Percentiles rank a stretch among this genome's conserved stretches.
Evolutionary conservation across 768 basidiomycete genomes (phyloP).

Genomic region (Trametes elegans): DNA sequence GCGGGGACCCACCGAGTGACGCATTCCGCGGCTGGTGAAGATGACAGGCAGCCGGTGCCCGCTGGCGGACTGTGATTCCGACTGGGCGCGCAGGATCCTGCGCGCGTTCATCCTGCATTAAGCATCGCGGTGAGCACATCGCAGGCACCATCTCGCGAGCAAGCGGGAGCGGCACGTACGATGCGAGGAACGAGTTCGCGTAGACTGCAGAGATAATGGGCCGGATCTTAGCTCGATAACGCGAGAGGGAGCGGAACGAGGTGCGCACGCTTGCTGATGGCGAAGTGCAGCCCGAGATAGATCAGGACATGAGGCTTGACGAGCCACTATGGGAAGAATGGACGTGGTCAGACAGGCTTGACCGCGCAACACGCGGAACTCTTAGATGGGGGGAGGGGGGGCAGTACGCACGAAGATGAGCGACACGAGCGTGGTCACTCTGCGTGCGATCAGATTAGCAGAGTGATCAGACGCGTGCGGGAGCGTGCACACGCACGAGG

Average conservation of each 20-base stretch:
- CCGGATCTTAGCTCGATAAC: constrained; percentile 14
- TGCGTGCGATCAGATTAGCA: constrained; percentile 9
- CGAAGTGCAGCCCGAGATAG: constrained; percentile 30
- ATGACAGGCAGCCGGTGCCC: constrained; percentile 20
- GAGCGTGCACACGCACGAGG: constrained; percentile 22
- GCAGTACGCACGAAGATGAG: constrained; percentile 26
- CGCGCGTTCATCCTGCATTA: constrained; percentile 26
- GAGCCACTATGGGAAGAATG: constrained; percentile 24
- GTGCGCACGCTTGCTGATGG: constrained; percentile 30
- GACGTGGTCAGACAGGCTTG: background rate
- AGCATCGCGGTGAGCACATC: background rate
- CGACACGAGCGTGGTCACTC: constrained; percentile 24
- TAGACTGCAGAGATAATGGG: constrained; percentile 22
- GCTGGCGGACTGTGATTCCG: constrained; percentile 15
- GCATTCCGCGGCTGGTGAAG: constrained; percentile 13
- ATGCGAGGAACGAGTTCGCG: constrained; percentile 30
- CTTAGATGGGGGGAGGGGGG: constrained; percentile 3
- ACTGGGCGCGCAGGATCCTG: constrained; percentile 19
- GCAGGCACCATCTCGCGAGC: background rate
- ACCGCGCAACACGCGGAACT: background rate
- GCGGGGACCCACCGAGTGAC: constrained; percentile 12
- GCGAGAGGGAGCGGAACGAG: background rate
- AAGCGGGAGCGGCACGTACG: constrained; percentile 20
- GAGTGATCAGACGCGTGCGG: background rate
- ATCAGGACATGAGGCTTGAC: constrained; percentile 27